Percentiles rank a stretch among this genome's conserved stretches.
Conservation (phyloP, 78 protist genomes). For the Diacronema lutheri region DNA sequence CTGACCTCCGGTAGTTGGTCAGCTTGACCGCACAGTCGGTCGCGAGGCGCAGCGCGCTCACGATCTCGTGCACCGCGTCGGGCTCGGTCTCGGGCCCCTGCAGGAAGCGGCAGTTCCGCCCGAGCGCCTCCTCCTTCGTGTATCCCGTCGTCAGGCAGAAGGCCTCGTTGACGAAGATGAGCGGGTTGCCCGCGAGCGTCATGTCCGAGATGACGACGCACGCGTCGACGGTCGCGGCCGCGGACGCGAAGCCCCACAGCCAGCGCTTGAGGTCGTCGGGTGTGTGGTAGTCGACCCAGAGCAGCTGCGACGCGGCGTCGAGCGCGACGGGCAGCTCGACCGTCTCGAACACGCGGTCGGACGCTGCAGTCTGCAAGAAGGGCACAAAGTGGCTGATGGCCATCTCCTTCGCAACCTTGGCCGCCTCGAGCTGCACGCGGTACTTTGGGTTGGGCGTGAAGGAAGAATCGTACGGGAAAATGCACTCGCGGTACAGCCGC, state of each 20-base stretch:
- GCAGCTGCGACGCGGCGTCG: neutral
- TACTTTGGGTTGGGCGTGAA: no score
- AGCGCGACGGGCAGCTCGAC: neutral
- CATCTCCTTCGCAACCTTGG: no score
- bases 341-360: neutral
- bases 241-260: neutral
- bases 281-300: neutral
- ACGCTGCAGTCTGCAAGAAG: neutral
- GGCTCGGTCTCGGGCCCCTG: conserved; percentile 22
- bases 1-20: conserved; percentile 2
- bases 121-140: neutral
- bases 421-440: no score
- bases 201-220: neutral
- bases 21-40: neutral
- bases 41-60: neutral
- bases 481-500: no score
- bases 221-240: neutral
- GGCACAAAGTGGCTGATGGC: neutral
- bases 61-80: neutral
- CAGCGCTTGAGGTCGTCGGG: neutral
- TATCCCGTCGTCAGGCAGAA: neutral
- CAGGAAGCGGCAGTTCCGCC: conserved; percentile 35
- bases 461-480: no score
- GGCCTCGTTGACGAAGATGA: neutral
- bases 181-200: conserved; percentile 6